phyloP scores from a whole-genome alignment of 306 rosid genomes.

The Biancaea sappan region DNA sequence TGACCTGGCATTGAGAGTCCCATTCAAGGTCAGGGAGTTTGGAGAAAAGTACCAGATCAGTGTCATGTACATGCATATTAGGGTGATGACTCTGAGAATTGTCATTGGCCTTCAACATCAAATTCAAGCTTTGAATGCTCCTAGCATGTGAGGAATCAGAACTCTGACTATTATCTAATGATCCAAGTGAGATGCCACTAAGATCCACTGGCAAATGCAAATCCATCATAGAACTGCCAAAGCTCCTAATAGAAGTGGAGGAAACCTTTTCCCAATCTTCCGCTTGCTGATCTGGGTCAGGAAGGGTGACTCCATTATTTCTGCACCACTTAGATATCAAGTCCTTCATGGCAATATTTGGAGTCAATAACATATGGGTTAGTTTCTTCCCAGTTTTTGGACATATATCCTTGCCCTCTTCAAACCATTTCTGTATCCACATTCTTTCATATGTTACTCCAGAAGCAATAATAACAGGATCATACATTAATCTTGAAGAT shows the following conservation, averaged over 20 bases:
- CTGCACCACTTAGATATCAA: constrained; percentile 70
- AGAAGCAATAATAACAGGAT: constrained; percentile 85
- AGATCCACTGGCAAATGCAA: constrained; percentile 63
- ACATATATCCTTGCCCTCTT: constrained; percentile 72
- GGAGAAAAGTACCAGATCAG: constrained; percentile 45
- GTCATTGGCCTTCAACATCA: constrained; percentile 39
- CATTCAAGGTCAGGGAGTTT: constrained; percentile 59
- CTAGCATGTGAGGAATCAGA: constrained; percentile 54
- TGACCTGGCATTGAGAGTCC: constrained; percentile 63
- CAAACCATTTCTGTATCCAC: constrained; percentile 90
- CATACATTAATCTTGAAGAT: constrained; percentile 77
- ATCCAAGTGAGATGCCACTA: constrained; percentile 74
- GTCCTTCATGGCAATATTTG: constrained; percentile 66
- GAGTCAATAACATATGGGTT: constrained; percentile 53
- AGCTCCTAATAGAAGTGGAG: constrained; percentile 69
- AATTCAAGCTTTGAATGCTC: constrained; percentile 40
- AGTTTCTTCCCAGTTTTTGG: constrained; percentile 62
- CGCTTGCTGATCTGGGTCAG: constrained; percentile 51
- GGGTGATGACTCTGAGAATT: constrained; percentile 46
- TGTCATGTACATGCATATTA: constrained; percentile 35
- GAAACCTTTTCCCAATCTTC: constrained; percentile 71
- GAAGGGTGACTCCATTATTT: constrained; percentile 51
- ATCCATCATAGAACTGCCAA: constrained; percentile 85
- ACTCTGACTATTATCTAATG: constrained; percentile 58
- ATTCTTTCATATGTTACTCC: constrained; percentile 77